A percentile compares a stretch with the other conserved stretches of the same genome.
Evolutionary conservation across 2,329 filamentous ascomycete species (phyloP).

Genomic region (Paraphaeosphaeria minitans): DNA sequence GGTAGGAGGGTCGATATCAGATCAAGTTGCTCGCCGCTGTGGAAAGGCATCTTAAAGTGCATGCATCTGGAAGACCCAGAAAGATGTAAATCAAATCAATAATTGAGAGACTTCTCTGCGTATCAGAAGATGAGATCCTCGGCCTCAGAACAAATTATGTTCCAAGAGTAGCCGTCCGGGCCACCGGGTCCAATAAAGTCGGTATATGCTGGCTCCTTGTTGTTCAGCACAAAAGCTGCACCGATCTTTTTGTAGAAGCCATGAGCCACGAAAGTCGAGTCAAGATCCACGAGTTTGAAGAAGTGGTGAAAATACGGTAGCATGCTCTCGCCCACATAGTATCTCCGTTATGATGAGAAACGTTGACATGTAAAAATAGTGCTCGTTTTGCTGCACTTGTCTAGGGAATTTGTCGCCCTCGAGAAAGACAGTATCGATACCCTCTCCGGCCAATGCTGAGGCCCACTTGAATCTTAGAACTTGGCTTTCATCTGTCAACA

Average conservation of each 20-base stretch:
- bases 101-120: conserved; percentile 29
- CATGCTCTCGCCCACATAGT: conserved; percentile 26
- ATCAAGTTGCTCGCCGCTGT: too few relatives aligned
- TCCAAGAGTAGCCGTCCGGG: conserved; percentile 29
- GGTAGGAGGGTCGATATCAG: too few relatives aligned
- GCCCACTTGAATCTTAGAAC: too few relatives aligned
- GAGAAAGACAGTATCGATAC: conserved; percentile 51
- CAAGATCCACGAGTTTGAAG: conserved; percentile 20
- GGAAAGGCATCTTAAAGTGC: too few relatives aligned
- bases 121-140: conserved; percentile 38
- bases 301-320: conserved; percentile 21
- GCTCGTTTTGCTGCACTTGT: background rate
- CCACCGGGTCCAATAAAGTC: conserved; percentile 31
- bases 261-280: conserved; percentile 19
- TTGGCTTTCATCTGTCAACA: too few relatives aligned
- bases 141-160: conserved; percentile 36
- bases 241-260: conserved; percentile 22
- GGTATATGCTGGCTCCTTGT: conserved; percentile 21
- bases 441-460: conserved; percentile 51
- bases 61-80: too few relatives aligned
- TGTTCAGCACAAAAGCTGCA: conserved; percentile 21
- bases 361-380: background rate
- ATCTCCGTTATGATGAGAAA: conserved; percentile 23
- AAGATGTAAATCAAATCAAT: too few relatives aligned
- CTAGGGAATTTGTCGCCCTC: conserved; percentile 53